Percentiles rank a stretch among this genome's conserved stretches.
These are phyloP conservation scores for Olyra latifolia DNA, from an alignment of 176 grass and related monocot species.

Conservation along the genomic window DNA sequence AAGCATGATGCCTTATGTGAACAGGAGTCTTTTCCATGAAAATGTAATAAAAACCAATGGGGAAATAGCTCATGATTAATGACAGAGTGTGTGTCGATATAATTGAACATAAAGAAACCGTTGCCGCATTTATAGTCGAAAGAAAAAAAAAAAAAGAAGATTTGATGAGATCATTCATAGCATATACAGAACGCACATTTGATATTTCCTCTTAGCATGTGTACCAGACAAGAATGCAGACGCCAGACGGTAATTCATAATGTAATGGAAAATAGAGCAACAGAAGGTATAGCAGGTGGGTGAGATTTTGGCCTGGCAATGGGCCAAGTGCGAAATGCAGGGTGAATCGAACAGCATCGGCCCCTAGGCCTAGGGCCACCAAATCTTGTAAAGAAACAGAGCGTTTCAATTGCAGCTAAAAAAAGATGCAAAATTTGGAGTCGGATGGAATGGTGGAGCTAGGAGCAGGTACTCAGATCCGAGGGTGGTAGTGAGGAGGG, in stretches of 20 bases:
- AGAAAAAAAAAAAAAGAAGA: too few species aligned
- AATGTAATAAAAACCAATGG: neutral
- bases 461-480: constrained; percentile 28
- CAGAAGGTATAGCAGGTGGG: too few species aligned
- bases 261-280: too few species aligned
- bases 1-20: neutral
- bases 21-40: neutral
- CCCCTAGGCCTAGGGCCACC: neutral
- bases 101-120: neutral
- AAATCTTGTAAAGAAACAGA: neutral
- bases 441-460: neutral
- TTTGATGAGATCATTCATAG: neutral
- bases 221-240: too few species aligned
- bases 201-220: too few species aligned
- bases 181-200: too few species aligned
- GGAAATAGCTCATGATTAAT: neutral
- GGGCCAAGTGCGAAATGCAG: neutral
- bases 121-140: too few species aligned
- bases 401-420: neutral
- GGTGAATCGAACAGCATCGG: neutral
- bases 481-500: neutral
- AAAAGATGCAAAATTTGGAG: neutral
- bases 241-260: too few species aligned
- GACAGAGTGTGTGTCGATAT: neutral
- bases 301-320: too few species aligned